Conservation (phyloP, 2,329 filamentous ascomycete species). For the Helotiales sp. region DNA sequence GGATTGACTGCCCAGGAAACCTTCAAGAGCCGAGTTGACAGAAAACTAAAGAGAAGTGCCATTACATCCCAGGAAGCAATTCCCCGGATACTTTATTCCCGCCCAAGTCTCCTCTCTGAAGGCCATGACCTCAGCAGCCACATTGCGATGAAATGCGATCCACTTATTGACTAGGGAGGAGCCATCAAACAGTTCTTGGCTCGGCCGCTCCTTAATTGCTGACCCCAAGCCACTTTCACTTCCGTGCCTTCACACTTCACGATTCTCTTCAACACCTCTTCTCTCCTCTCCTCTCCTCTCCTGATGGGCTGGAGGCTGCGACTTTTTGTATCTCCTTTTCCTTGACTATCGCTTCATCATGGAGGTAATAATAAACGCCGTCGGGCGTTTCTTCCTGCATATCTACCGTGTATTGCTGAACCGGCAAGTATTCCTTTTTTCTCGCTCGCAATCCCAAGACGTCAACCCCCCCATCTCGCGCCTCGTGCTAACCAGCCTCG, state of each 20-base stretch:
- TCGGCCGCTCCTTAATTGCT: constrained; percentile 6
- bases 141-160: background rate
- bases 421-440: constrained; percentile 25
- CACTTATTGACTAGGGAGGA: background rate
- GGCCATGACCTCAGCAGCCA: background rate
- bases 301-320: constrained; percentile 3
- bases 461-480: background rate
- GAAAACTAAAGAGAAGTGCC: too few relatives aligned
- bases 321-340: background rate
- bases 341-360: constrained; percentile 19
- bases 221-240: background rate
- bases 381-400: constrained; percentile 36
- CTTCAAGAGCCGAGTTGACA: background rate
- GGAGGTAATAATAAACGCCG: constrained; percentile 23
- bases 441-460: background rate
- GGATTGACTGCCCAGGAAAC: too few relatives aligned
- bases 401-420: constrained; percentile 39
- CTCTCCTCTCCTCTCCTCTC: background rate
- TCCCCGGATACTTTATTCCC: background rate
- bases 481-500: constrained; percentile 11
- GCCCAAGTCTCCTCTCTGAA: too few relatives aligned
- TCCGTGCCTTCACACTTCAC: background rate
- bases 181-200: background rate
- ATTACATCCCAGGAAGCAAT: background rate
- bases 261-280: background rate